Conservation (phyloP, 805 yeast species). For the Nakazawaea siamensis region DNA sequence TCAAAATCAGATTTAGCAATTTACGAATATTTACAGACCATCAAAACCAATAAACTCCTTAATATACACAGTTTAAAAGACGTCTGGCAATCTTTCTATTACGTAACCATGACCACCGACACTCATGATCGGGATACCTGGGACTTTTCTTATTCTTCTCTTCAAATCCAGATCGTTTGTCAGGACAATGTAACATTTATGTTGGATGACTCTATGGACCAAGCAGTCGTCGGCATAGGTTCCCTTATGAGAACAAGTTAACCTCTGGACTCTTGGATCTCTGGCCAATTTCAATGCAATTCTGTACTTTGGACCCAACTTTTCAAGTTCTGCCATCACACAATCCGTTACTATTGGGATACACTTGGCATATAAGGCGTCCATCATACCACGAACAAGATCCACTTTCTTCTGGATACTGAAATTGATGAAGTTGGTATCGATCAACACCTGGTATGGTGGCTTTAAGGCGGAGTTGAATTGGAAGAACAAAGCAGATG, state of each 20-base stretch:
- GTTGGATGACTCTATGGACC: constrained; percentile 88
- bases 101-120: constrained; percentile 92
- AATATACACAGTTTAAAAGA: too few species aligned
- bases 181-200: constrained; percentile 94
- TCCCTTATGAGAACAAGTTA: constrained; percentile 89
- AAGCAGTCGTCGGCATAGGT: constrained; percentile 98
- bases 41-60: too few species aligned
- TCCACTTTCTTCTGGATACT: constrained; percentile 95
- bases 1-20: too few species aligned
- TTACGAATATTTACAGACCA: too few species aligned
- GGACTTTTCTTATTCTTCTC: constrained; percentile 89
- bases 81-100: constrained; percentile 92
- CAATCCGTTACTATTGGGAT: constrained; percentile 95
- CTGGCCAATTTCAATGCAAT: constrained; percentile 89
- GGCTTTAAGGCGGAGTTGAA: constrained; percentile 91
- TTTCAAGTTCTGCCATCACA: constrained; percentile 96
- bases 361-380: constrained; percentile 86
- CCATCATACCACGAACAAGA: constrained; percentile 95
- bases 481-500: constrained; percentile 92
- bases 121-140: constrained; percentile 95
- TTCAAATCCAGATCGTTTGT: constrained; percentile 97
- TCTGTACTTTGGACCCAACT: constrained; percentile 88
- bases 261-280: constrained; percentile 83
- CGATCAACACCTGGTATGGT: constrained; percentile 94
- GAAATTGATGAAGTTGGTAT: constrained; percentile 95